Percentiles rank a stretch among this genome's conserved stretches.
phyloP scores from a whole-genome alignment of 2,329 filamentous ascomycete genomes.

The Ophioceras dolichostomum region DNA sequence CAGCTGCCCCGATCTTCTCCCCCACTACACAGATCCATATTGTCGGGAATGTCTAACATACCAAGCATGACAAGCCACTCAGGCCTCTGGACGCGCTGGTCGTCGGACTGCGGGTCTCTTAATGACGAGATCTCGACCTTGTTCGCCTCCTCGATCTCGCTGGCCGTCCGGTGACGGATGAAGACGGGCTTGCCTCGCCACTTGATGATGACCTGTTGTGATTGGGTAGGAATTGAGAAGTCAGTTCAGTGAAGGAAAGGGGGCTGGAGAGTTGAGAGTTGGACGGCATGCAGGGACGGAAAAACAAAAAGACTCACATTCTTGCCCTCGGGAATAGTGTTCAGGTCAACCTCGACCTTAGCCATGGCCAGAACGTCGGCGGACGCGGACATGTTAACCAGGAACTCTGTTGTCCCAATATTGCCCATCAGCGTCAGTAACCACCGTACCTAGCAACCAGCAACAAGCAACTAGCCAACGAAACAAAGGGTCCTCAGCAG shows the following conservation, averaged over 20 bases:
- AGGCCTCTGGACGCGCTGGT: conserved; percentile 91
- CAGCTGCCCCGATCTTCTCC: no score
- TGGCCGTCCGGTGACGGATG: conserved; percentile 91
- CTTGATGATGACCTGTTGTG: conserved; percentile 96
- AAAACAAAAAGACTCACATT: conserved; percentile 55
- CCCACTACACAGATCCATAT: no score
- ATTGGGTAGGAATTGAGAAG: no score
- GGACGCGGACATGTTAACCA: conserved; percentile 99
- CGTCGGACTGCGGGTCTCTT: conserved; percentile 83
- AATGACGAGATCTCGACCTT: conserved; percentile 69
- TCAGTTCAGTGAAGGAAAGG: background rate
- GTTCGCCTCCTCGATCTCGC: conserved; percentile 93
- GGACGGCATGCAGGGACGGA: background rate
- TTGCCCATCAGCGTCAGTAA: no score
- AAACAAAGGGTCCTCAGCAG: background rate
- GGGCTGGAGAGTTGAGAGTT: background rate
- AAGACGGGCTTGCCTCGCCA: conserved; percentile 99
- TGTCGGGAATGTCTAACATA: no score
- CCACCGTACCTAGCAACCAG: background rate
- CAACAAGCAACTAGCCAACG: no score
- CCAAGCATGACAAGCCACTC: conserved; percentile 99
- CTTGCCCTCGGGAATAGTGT: conserved; percentile 94
- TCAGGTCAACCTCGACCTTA: conserved; percentile 96
- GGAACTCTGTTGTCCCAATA: conserved; percentile 97
- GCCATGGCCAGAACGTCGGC: conserved; percentile 98